These are phyloP conservation scores for Chrysoporthe puriensis DNA, from an alignment of 2,329 filamentous ascomycete genomes.

Conservation along the genomic window DNA sequence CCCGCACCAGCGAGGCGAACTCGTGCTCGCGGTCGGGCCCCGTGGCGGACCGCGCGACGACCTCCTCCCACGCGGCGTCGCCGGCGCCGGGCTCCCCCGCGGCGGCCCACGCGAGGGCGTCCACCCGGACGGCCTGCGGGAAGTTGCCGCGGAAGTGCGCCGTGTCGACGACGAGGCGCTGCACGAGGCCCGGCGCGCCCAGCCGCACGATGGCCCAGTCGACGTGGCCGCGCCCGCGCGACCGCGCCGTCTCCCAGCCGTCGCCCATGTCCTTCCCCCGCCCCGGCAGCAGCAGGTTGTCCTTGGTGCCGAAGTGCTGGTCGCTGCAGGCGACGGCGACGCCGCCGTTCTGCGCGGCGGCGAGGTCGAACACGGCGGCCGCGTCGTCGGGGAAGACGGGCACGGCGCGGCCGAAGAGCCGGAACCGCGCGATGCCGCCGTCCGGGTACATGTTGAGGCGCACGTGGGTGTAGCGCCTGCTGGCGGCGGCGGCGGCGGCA, in stretches of 20 bases:
- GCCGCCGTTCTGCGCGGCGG: slow-evolving; percentile 77
- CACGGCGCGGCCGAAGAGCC: slow-evolving; percentile 75
- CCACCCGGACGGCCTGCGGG: slow-evolving; percentile 73
- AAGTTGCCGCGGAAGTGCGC: slow-evolving; percentile 85
- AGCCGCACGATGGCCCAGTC: slow-evolving; percentile 83
- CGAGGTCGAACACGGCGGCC: slow-evolving; percentile 72
- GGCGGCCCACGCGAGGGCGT: slow-evolving; percentile 61
- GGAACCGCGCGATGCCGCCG: slow-evolving; percentile 80
- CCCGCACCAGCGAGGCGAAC: slow-evolving; percentile 59
- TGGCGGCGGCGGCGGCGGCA: too few relatives aligned
- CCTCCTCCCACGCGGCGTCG: slow-evolving; percentile 62
- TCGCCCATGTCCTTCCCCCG: slow-evolving; percentile 85
- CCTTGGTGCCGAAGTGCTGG: slow-evolving; percentile 82
- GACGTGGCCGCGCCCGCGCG: slow-evolving; percentile 70
- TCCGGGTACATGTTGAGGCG: slow-evolving; percentile 85
- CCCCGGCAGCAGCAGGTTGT: slow-evolving; percentile 78
- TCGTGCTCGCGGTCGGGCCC: slow-evolving; percentile 75
- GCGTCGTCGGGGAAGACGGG: slow-evolving; percentile 73
- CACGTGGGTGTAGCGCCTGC: slow-evolving; percentile 77
- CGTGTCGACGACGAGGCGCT: slow-evolving; percentile 75
- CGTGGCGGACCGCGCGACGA: slow-evolving; percentile 69
- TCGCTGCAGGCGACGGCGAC: slow-evolving; percentile 77
- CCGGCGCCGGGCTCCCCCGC: slow-evolving; percentile 55
- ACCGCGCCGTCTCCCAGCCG: slow-evolving; percentile 83
- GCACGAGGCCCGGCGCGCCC: slow-evolving; percentile 66